These are phyloP conservation scores for Irpex sp. DNA, from an alignment of 1,284 basidiomycete genomes.

Conservation along the genomic window DNA sequence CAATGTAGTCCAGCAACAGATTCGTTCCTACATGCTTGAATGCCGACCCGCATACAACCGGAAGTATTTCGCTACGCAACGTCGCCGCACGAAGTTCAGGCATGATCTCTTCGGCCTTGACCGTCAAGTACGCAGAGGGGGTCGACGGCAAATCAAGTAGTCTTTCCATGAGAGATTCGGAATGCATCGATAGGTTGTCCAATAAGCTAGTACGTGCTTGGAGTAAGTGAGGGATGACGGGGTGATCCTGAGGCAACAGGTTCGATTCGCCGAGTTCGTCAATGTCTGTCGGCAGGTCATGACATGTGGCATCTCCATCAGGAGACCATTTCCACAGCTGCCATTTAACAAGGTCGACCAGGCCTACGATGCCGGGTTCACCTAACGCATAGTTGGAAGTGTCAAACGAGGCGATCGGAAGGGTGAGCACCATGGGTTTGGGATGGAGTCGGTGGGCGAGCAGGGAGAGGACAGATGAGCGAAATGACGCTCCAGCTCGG, in stretches of 20 bases:
- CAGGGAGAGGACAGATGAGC: slow-evolving; percentile 64
- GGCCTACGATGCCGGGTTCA: slow-evolving; percentile 71
- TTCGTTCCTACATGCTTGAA: slow-evolving; percentile 79
- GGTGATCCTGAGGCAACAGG: slow-evolving; percentile 53
- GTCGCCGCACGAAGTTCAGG: slow-evolving; percentile 66
- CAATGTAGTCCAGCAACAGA: slow-evolving; percentile 75
- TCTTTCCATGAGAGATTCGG: slow-evolving; percentile 71
- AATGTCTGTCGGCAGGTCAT: slow-evolving; percentile 47
- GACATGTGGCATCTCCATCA: slow-evolving; percentile 37
- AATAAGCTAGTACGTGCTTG: slow-evolving; percentile 65
- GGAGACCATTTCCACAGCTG: slow-evolving; percentile 68
- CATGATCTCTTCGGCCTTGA: slow-evolving; percentile 47
- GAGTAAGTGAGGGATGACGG: slow-evolving; percentile 57
- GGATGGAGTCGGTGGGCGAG: slow-evolving; percentile 70
- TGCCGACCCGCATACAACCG: slow-evolving; percentile 81
- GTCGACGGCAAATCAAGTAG: slow-evolving; percentile 54
- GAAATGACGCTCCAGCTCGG: slow-evolving; percentile 75
- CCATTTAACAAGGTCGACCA: slow-evolving; percentile 80
- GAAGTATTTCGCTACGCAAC: slow-evolving; percentile 61
- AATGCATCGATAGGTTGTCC: slow-evolving; percentile 75
- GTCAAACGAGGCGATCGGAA: slow-evolving; percentile 75
- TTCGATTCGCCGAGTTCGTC: slow-evolving; percentile 36
- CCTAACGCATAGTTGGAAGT: slow-evolving; percentile 56
- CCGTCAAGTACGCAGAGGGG: slow-evolving; percentile 56
- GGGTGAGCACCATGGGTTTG: slow-evolving; percentile 63